Evolutionary conservation across 306 rosid genomes (phyloP).

Genomic region (Quercus glauca): DNA sequence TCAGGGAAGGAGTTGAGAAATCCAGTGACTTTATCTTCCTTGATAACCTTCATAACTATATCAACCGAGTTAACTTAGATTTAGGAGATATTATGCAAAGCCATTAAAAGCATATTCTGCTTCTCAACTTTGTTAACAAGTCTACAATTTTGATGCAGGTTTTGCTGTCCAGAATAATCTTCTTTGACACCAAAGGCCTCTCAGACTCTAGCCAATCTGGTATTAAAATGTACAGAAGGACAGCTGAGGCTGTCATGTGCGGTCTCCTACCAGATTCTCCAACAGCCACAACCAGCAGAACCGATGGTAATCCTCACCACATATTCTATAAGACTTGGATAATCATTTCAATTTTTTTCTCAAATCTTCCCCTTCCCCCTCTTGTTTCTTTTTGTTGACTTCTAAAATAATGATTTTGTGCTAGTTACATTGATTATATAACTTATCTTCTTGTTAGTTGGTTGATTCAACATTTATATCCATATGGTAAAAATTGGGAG

Average conservation of each 20-base stretch:
- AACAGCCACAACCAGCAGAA: conserved; percentile 85
- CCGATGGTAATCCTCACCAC: conserved; percentile 53
- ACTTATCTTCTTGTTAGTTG: neutral
- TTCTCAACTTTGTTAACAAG: neutral
- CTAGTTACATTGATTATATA: neutral
- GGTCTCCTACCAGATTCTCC: conserved; percentile 88
- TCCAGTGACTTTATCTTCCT: conserved; percentile 6
- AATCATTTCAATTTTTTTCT: neutral
- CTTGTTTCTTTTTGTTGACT: conserved; percentile 9
- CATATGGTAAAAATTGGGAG: neutral
- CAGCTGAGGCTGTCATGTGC: conserved; percentile 96
- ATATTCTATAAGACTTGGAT: conserved; percentile 20
- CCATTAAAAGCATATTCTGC: neutral
- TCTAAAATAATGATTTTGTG: neutral
- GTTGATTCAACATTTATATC: neutral
- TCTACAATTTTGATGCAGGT: conserved; percentile 56
- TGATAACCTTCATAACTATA: neutral
- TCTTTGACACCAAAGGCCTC: conserved; percentile 55
- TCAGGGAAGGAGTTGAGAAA: conserved; percentile 2
- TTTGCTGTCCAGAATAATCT: conserved; percentile 79
- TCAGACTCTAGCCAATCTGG: conserved; percentile 42
- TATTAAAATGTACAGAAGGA: conserved; percentile 53
- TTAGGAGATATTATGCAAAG: neutral
- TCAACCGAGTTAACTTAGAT: conserved; percentile 1
- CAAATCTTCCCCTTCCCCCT: conserved; percentile 3